Base-by-base conservation (phyloP, 306 rosid species). In the Mimosa bimucronata region DNA sequence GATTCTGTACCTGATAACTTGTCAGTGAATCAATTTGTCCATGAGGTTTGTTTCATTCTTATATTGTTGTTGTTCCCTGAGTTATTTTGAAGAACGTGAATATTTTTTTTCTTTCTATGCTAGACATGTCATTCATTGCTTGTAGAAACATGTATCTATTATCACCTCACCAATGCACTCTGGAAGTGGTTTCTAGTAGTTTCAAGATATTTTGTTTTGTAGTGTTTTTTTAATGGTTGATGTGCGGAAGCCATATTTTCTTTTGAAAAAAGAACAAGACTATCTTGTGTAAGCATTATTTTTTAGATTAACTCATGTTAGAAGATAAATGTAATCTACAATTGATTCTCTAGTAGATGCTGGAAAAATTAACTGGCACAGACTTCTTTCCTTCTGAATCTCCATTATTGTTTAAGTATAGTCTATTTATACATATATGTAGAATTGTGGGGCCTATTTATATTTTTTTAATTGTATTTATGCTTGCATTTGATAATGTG, bases 1-100 rank as follows among this genome's bases (percentile, higher is more conserved):
- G 97, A 88, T 83, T 90, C 99, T 74, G 98, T 90, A 80, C 99
- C 99, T 70, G 99, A 96, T 74, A 91, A 90, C 84, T 62, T 85
- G 31, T 85, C 99, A 44, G 98, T 96, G 64, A 96, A 93, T 84
- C 92, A 89, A 77, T 96, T 96, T 12, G 97, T 96, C 76, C 88
- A 89, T 2, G 99, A 96, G 99, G 99, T 96, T 78, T 85, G 91
- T 82, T 80, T 87, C 85, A 80, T 80, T 55, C 77, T 75, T 73
- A 72, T 53, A 41, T 84, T 76, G 30, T 34, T 77, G 66, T 80
- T n/a, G n/a, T 7, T 77, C 77, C 64, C n/a, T 58, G 38, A 46
- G n/a, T 70, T 80, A 66, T 66, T 77, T 79, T 37, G 64, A 66
- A 78, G 76, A 64, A 45, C 48, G 34, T 83, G 75, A 73, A 42